Base-by-base conservation (phyloP, 345 rosid species). In the Raphanus sativus region DNA sequence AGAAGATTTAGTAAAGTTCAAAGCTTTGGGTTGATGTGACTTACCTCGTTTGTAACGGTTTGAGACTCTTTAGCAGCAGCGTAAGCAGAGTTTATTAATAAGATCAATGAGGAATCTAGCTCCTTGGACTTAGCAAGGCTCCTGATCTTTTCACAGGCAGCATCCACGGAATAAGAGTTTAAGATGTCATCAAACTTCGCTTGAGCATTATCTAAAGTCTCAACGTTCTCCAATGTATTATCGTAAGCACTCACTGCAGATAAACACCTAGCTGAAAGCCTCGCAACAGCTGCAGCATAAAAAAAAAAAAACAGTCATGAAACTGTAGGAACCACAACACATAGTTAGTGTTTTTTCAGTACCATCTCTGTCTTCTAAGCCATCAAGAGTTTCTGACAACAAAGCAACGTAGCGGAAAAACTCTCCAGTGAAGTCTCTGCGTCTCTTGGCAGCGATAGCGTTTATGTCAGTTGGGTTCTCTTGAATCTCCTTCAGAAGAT, bases 361-460 rank as follows among this genome's bases (percentile, higher is more conserved):
- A 94, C 97, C 98, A 87, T 92, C 98, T 16, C 87, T 77, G 73
- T 88, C 98, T 80, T 92, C 98, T 79, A 92, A 84, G 73, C 83
- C 62, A 71, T 92, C 92, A 74, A 78, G 75, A 28, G 88, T 85
- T 75, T 94, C 96, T 2, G 91, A 85, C 85, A 94, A 77, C 77
- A 88, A 84, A 60, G 76, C 62, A 30, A 92, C 87, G 76, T 86
- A 86, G 13, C 81, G 85, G 74, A 94, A 92, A 80, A 94, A 94
- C 40, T 90, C 92, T 64, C 90, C 89, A 0, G 92, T 88, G 83
- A 92, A 92, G 73, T 90, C 98, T 78, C 85, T 86, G 26, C 98
- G 89, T 61, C 89, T 82, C 70, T 81, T 83, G 8, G 98, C 86
- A 66, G 89, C 95, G 10, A 92, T 80, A 28, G 91, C 92, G 81